Percentiles rank a stretch among this genome's conserved stretches.
phyloP scores from a whole-genome alignment of 1,284 basidiomycete species.

The Psilocybe mexicana region DNA sequence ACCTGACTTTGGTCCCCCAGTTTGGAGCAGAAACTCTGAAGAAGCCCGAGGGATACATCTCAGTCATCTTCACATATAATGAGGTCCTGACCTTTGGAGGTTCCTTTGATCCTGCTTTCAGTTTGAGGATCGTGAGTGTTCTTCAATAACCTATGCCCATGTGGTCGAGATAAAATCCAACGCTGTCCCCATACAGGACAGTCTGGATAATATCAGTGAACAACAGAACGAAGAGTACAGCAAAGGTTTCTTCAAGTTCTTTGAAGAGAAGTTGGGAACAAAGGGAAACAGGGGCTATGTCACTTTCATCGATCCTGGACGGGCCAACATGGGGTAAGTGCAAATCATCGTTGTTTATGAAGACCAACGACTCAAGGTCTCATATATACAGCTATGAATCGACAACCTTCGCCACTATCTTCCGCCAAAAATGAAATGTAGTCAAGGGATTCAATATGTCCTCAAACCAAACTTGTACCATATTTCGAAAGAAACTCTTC shows the following conservation, averaged over 20 bases:
- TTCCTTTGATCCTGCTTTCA: conserved; percentile 63
- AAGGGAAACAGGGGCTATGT: conserved; percentile 58
- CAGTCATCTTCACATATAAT: conserved; percentile 52
- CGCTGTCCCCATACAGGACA: conserved; percentile 37
- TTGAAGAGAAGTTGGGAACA: conserved; percentile 52
- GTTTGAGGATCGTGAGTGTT: conserved; percentile 48
- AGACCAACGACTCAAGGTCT: neutral
- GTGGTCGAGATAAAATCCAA: neutral
- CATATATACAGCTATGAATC: conserved; percentile 39
- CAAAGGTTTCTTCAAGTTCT: conserved; percentile 52
- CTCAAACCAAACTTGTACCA: neutral
- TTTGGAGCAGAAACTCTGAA: conserved; percentile 47
- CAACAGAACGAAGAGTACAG: conserved; percentile 53
- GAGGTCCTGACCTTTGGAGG: conserved; percentile 60
- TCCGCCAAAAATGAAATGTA: conserved; percentile 23
- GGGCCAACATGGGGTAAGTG: conserved; percentile 53
- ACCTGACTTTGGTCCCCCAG: conserved; percentile 29
- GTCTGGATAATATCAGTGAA: conserved; percentile 55
- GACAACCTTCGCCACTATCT: conserved; percentile 51
- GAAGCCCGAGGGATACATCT: conserved; percentile 57
- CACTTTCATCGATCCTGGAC: conserved; percentile 60
- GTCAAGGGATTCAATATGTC: neutral
- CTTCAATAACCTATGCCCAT: neutral
- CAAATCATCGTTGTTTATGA: neutral
- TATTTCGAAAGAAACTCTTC: too few species aligned